Base-by-base conservation (phyloP, 2,329 filamentous ascomycete species). In the Colletotrichum spaethianum region DNA sequence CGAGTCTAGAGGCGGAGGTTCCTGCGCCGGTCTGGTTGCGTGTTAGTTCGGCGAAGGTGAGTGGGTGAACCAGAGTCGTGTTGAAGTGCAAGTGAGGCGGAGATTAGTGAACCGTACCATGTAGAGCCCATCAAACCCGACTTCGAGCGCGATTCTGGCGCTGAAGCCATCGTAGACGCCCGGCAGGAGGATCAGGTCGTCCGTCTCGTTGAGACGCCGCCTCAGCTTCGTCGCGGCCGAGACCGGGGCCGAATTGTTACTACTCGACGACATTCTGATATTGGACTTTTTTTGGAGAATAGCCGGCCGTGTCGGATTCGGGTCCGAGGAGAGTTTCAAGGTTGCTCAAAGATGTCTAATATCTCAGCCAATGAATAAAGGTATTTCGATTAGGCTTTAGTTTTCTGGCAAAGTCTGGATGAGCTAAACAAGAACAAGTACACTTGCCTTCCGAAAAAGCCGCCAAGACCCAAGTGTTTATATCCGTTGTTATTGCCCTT, bases 141-240 rank as follows among this genome's bases (percentile, higher is more conserved):
- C 83, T 52, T 85, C 82, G 28, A 92, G 83, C 1, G 91, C 90
- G 68, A 93, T 87, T 1, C 91, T 84, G 0, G 91, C 90, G 2
- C 89, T 90, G 66, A 92, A 86, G 16, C 91, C 91, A 83, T 93
- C 91, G 77, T 92, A 92, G 2, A 93, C 91, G 40, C 91, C 91
- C 0, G 91, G 91, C 63, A 88, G 90, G 3, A 92, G 85, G 48
- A 93, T 76, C 55, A 87, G 81, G 59, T 83, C 80, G 38, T 81
- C 77, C 18, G 79, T 75, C 23, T 84, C 80, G 12, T 31, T 38
- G 18, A 87, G 77, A 62, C 83, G 81, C 55, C 81, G 77, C 57
- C 84, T 82, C 52, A 87, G 82, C 74, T 78, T 81, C 23, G 81
- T 78, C 52, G 79, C 79, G 9, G 74, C 78, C n/a, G 73, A 48